A percentile compares a stretch with the other conserved stretches of the same genome.
Conservation (phyloP, 192 early-diverging fungal species). For the Coemansia interrupta region DNA sequence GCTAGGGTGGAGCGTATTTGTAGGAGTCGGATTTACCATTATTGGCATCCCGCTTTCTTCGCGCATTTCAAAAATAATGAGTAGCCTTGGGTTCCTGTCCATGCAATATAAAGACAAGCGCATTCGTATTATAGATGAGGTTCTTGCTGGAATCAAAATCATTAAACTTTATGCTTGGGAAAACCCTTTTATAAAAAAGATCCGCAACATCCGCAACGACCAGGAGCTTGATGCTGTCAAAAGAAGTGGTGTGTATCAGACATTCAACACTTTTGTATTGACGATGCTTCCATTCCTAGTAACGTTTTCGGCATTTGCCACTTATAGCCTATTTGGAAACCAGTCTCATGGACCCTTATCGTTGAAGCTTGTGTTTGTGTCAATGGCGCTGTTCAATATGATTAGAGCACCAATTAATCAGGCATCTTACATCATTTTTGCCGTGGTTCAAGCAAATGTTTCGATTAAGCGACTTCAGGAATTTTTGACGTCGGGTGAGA, state of each 20-base stretch:
- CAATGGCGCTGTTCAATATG: conserved; percentile 51
- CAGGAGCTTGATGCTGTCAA: conserved; percentile 41
- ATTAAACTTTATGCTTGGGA: conserved; percentile 75
- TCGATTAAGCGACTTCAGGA: conserved; percentile 28
- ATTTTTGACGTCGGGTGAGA: conserved; percentile 37
- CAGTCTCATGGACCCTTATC: conserved; percentile 42
- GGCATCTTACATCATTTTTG: conserved; percentile 21
- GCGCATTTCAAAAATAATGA: conserved; percentile 64
- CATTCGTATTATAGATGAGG: conserved; percentile 65
- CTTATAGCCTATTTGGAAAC: conserved; percentile 38
- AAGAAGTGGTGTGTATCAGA: conserved; percentile 25
- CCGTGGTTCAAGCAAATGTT: conserved; percentile 31
- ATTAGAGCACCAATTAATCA: conserved; percentile 35
- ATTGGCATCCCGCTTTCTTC: conserved; percentile 82
- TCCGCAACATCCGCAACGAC: conserved; percentile 34
- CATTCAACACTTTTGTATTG: conserved; percentile 24
- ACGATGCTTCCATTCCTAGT: conserved; percentile 41
- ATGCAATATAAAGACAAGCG: conserved; percentile 67
- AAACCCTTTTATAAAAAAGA: conserved; percentile 37
- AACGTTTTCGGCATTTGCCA: conserved; percentile 40
- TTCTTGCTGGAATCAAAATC: conserved; percentile 59
- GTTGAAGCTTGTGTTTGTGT: conserved; percentile 45
- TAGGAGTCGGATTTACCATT: conserved; percentile 80
- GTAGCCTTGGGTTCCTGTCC: conserved; percentile 71
- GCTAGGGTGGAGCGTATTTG: conserved; percentile 79